phyloP scores from a whole-genome alignment of 2,329 filamentous ascomycete genomes.

The Clarireedia homoeocarpa region DNA sequence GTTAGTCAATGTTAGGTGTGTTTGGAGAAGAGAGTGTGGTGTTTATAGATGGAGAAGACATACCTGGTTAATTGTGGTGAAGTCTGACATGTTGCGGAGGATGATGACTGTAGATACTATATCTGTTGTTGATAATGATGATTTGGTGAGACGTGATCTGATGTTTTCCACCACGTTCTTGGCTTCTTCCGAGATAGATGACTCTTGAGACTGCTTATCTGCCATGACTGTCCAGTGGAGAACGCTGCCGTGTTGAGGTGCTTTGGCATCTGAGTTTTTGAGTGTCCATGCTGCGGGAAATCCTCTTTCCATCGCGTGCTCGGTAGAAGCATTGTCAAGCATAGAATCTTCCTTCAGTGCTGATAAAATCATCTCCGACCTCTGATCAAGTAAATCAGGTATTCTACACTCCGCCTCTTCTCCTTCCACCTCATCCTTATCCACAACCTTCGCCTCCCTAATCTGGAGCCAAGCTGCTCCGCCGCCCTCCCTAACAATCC shows the following conservation, averaged over 20 bases:
- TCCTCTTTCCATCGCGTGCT: not conserved
- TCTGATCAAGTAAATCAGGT: constrained; percentile 59
- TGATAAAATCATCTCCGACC: constrained; percentile 37
- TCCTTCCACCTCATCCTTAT: constrained; percentile 34
- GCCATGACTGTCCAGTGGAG: constrained; percentile 19
- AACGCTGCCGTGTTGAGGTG: not conserved
- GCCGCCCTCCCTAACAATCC: constrained; percentile 58
- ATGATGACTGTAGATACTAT: constrained; percentile 57
- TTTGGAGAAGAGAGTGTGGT: not conserved
- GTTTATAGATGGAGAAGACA: no score
- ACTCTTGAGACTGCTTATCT: not conserved
- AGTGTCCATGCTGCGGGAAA: not conserved
- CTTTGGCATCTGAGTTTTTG: not conserved
- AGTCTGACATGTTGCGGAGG: constrained; percentile 73
- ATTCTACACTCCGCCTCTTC: constrained; percentile 36
- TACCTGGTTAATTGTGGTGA: constrained; percentile 59
- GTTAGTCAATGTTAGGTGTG: not conserved
- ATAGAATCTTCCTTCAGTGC: constrained; percentile 3
- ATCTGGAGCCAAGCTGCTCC: constrained; percentile 70
- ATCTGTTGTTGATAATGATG: constrained; percentile 31
- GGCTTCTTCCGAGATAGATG: constrained; percentile 41
- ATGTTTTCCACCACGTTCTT: constrained; percentile 40
- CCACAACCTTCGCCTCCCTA: constrained; percentile 41
- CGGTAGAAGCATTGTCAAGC: not conserved
- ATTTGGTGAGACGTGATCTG: constrained; percentile 32